A percentile compares a stretch with the other conserved stretches of the same genome.
Evolutionary conservation across 345 rosid genomes (phyloP).

Genomic region (Durio zibethinus): DNA sequence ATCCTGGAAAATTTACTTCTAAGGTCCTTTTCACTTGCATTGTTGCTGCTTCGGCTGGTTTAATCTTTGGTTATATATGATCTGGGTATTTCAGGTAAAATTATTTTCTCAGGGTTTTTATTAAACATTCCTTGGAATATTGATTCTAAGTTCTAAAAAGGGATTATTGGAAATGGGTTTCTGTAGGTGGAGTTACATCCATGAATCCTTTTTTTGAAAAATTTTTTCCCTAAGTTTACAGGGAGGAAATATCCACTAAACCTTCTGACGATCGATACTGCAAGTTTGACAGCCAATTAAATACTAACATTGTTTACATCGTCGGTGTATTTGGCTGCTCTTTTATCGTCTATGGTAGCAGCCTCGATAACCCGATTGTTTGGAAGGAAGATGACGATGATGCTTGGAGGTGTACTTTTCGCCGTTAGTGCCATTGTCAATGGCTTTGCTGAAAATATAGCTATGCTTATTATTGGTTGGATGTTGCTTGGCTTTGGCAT

Average conservation of each 20-base stretch:
- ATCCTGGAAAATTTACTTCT: slow-evolving; percentile 81
- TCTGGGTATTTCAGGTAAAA: slow-evolving; percentile 80
- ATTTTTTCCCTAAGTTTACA: slow-evolving; percentile 50
- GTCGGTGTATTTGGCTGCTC: slow-evolving; percentile 45
- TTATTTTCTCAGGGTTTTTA: neutral
- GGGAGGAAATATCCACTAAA: slow-evolving; percentile 34
- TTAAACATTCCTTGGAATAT: neutral
- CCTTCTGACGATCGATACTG: slow-evolving; percentile 42
- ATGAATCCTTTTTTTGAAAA: slow-evolving; percentile 54
- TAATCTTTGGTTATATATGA: slow-evolving; percentile 93
- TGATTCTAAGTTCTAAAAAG: neutral
- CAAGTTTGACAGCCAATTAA: slow-evolving; percentile 59
- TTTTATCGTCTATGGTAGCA: slow-evolving; percentile 67
- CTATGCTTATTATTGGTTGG: slow-evolving; percentile 86
- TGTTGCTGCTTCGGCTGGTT: slow-evolving; percentile 88
- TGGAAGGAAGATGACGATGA: slow-evolving; percentile 77
- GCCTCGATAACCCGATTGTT: slow-evolving; percentile 61
- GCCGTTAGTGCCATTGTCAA: slow-evolving; percentile 73
- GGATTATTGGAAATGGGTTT: neutral
- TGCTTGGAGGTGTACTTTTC: slow-evolving; percentile 77
- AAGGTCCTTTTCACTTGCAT: slow-evolving; percentile 66
- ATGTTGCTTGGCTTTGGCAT: slow-evolving; percentile 94
- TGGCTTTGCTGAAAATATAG: slow-evolving; percentile 58
- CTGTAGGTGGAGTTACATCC: slow-evolving; percentile 89
- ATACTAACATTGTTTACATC: slow-evolving; percentile 28